Base-by-base conservation (phyloP, 768 basidiomycete genomes). In the Termitomyces sp. region DNA sequence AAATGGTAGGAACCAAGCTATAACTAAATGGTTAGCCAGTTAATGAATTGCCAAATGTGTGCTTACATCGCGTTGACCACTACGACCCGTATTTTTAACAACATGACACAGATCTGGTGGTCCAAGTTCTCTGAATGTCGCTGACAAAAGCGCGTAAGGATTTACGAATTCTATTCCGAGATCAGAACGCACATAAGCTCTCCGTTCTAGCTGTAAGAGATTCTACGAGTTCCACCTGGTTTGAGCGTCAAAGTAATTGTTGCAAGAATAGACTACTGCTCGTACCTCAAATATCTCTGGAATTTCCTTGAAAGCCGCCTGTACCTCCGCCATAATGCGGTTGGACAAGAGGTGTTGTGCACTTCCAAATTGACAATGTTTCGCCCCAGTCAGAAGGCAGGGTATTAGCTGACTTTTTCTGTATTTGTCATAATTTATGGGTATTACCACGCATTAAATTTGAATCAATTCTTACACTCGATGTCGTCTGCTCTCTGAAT, bases 61-160 rank as follows among this genome's bases (percentile, higher is more conserved):
- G 79, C 89, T 64, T 60, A 95, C 95, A 71, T 98, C 95, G 68
- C 91, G 89, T 62, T 88, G 84, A 1, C 89, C 92, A 47, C 84
- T 78, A 57, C 84, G 80, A 7, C 94, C 93, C 0, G 87, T 90
- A 48, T 85, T 93, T 73, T 98, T 99, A 58, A 96, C 84, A 50
- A 96, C 91, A 75, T 98, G 94, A 63, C 93, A 95, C 41, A 99
- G 75, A 71, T 99, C 97, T 6, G 97, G 97, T 0, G 97, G 97
- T 12, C 97, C 97, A 17, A 99, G 86, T 74, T 99, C 96, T 37
- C 95, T 83, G 73, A 98, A 99, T 11, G 93, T 87, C 6, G 93
- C 96, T 98, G 69, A 30, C 17, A 57, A 48, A 51, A 21, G 56
- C 67, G 67, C 51, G 64, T 67, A 40, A 67, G 62, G 19, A 52